Conservation (phyloP, 108 stramenopile genomes). For the Skeletonema marinoi region DNA sequence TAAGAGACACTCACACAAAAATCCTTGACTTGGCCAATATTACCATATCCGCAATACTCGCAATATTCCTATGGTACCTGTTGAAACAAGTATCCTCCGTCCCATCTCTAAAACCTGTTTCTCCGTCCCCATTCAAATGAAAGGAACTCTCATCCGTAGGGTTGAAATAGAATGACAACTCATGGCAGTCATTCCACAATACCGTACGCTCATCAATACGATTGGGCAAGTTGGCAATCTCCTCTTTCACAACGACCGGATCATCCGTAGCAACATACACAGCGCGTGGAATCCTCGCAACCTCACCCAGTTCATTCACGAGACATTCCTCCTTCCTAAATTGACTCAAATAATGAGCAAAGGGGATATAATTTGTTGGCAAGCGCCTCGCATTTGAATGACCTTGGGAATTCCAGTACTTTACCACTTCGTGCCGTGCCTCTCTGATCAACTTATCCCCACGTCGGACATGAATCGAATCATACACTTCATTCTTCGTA, state of each 20-base stretch:
- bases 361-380: slow-evolving; percentile 27
- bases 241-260: slow-evolving; percentile 29
- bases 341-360: slow-evolving; percentile 13
- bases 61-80: slow-evolving; percentile 47
- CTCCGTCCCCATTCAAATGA: slow-evolving; percentile 15
- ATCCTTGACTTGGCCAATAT: slow-evolving; percentile 25
- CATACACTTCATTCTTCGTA: background rate
- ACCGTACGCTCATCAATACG: background rate
- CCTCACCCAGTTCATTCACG: slow-evolving; percentile 6
- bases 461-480: slow-evolving; percentile 45
- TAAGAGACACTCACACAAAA: background rate
- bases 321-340: slow-evolving; percentile 15
- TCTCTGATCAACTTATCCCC: slow-evolving; percentile 47
- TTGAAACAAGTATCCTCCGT: slow-evolving; percentile 28
- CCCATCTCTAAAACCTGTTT: background rate
- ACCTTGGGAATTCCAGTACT: slow-evolving; percentile 37
- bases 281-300: background rate
- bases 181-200: slow-evolving; percentile 32
- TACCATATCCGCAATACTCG: slow-evolving; percentile 40
- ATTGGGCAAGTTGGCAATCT: slow-evolving; percentile 21
- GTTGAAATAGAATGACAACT: slow-evolving; percentile 42
- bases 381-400: slow-evolving; percentile 7
- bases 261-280: slow-evolving; percentile 50
- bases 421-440: slow-evolving; percentile 7
- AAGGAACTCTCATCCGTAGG: slow-evolving; percentile 15